Evolutionary conservation across 768 basidiomycete genomes (phyloP).

Genomic region (Rhodotorula graminis): DNA sequence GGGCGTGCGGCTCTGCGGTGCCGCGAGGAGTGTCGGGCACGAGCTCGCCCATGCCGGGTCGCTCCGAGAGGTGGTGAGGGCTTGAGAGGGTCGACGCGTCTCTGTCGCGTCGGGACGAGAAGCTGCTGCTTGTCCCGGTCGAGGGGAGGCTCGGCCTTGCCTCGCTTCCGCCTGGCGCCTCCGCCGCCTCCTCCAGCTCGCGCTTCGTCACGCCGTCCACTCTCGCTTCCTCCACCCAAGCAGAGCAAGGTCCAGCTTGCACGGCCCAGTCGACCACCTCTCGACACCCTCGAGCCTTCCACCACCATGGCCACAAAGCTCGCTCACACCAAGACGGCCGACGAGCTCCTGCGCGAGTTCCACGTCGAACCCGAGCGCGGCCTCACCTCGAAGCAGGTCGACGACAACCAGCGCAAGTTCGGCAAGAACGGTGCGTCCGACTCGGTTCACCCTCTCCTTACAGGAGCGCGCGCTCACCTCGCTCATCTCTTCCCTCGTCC

Average conservation of each 20-base stretch:
- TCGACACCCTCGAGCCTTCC: too few species aligned
- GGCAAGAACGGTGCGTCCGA: conserved; percentile 72
- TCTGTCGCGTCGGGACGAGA: neutral
- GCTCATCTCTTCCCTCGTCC: neutral
- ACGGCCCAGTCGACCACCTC: neutral
- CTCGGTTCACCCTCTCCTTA: neutral
- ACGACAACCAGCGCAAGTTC: conserved; percentile 69
- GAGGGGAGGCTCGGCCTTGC: too few species aligned
- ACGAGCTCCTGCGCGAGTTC: conserved; percentile 52
- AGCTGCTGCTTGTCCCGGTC: too few species aligned
- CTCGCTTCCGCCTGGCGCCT: neutral
- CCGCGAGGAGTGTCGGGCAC: neutral
- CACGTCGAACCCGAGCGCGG: conserved; percentile 61
- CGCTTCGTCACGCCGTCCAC: too few species aligned
- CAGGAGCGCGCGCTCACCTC: neutral
- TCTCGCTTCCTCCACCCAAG: too few species aligned
- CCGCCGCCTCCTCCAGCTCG: too few species aligned
- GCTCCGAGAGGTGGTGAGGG: too few species aligned
- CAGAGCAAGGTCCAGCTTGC: neutral
- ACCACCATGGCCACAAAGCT: neutral
- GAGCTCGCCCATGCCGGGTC: neutral
- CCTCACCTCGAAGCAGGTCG: conserved; percentile 62
- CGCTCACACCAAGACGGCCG: conserved; percentile 1
- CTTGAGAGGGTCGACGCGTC: too few species aligned
- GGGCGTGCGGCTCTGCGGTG: neutral